phyloP scores from a whole-genome alignment of 108 stramenopile genomes.

The Mayamaea pseudoterrestris region DNA sequence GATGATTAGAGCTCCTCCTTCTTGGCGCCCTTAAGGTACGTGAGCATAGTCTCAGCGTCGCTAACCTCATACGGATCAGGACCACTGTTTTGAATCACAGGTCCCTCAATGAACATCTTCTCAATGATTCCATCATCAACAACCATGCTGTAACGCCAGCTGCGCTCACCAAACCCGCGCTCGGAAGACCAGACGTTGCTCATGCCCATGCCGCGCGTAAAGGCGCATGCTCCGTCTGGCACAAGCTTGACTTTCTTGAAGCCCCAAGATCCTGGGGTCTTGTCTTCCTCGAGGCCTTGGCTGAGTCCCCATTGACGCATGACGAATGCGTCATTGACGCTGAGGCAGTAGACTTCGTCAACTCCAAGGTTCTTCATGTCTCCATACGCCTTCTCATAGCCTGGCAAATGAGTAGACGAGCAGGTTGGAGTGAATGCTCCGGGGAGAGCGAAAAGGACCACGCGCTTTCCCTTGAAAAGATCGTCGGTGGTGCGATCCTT shows the following conservation, averaged over 20 bases:
- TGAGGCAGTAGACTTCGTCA: constrained; percentile 45
- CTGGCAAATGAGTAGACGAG: constrained; percentile 33
- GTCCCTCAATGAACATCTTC: constrained; percentile 30
- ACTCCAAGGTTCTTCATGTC: constrained; percentile 24
- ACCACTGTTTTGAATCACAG: constrained; percentile 15
- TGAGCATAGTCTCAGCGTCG: constrained; percentile 38
- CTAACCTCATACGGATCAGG: constrained; percentile 45
- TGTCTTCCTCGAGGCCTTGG: constrained; percentile 29
- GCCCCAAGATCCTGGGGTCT: constrained; percentile 22
- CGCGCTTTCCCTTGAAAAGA: constrained; percentile 33
- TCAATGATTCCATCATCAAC: constrained; percentile 33
- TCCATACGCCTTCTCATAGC: constrained; percentile 32
- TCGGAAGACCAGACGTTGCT: constrained; percentile 20
- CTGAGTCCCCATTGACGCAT: constrained; percentile 36
- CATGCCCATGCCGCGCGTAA: constrained; percentile 57
- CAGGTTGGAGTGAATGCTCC: constrained; percentile 48
- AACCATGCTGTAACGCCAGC: constrained; percentile 39
- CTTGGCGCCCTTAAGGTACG: constrained; percentile 18
- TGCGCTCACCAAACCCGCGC: constrained; percentile 38
- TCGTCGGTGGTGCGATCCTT: constrained; percentile 27
- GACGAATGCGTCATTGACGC: constrained; percentile 53
- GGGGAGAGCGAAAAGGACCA: constrained; percentile 21
- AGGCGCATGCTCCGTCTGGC: constrained; percentile 33
- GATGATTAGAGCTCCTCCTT: not conserved
- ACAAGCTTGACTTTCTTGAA: constrained; percentile 39